These are phyloP conservation scores for Dictyostelium capitatum DNA, from an alignment of 78 protist species.

Conservation along the genomic window DNA sequence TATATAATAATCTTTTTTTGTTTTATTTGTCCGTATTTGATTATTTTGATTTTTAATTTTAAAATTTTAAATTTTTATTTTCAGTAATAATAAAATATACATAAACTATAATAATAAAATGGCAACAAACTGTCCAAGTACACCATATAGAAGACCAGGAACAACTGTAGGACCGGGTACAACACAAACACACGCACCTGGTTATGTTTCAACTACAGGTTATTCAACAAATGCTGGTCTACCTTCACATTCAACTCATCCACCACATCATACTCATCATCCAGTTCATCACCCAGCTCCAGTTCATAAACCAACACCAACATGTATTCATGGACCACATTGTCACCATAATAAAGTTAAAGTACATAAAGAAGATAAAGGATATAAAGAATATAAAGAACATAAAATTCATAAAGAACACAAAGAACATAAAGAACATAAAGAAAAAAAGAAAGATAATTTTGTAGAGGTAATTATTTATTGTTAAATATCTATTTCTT, in stretches of 20 bases:
- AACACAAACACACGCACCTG: neutral
- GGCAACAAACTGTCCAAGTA: neutral
- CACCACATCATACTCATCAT: neutral
- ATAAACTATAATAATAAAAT: neutral
- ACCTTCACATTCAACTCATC: neutral
- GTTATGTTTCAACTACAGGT: neutral
- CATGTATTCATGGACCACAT: neutral
- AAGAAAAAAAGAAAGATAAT: neutral
- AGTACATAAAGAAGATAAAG: neutral
- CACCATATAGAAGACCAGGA: conserved; percentile 25
- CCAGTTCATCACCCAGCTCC: neutral
- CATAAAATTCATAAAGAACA: conserved; percentile 13
- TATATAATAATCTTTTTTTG: too few relatives aligned
- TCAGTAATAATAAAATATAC: too few relatives aligned
- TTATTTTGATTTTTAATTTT: too few relatives aligned
- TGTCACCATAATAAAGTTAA: neutral
- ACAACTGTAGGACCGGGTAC: neutral
- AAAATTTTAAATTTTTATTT: too few relatives aligned
- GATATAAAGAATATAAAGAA: conserved; percentile 7
- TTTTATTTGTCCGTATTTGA: too few relatives aligned
- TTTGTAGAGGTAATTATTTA: neutral
- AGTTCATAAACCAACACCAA: too few relatives aligned
- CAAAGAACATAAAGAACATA: neutral
- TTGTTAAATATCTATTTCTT: neutral
- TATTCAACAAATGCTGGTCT: neutral